A percentile compares a stretch with the other conserved stretches of the same genome.
These are phyloP conservation scores for Lunasporangiospora selenospora DNA, from an alignment of 192 early-diverging fungal genomes.

Conservation along the genomic window DNA sequence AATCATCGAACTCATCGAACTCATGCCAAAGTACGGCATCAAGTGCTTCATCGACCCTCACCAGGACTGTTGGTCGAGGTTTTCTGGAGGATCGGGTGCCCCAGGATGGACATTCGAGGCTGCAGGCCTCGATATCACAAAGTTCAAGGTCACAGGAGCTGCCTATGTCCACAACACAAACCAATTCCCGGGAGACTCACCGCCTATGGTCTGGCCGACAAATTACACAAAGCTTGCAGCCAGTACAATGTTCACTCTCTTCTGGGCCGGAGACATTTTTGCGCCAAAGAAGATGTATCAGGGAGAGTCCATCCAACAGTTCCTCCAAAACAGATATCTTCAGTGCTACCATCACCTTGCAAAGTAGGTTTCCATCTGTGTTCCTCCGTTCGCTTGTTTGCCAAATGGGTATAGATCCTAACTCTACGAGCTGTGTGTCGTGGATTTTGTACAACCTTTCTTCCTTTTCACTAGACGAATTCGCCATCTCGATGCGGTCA, in stretches of 20 bases:
- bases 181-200: slow-evolving; percentile 52
- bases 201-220: slow-evolving; percentile 82
- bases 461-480: slow-evolving; percentile 58
- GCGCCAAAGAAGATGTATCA: slow-evolving; percentile 71
- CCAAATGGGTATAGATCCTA: background rate
- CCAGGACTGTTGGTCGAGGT: slow-evolving; percentile 84
- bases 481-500: slow-evolving; percentile 64
- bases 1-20: slow-evolving; percentile 64
- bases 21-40: slow-evolving; percentile 77
- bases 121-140: slow-evolving; percentile 73
- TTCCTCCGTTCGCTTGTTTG: background rate
- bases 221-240: slow-evolving; percentile 87
- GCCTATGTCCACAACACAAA: slow-evolving; percentile 81
- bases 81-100: slow-evolving; percentile 83
- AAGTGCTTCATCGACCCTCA: slow-evolving; percentile 90
- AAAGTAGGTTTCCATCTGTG: slow-evolving; percentile 33
- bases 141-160: slow-evolving; percentile 79
- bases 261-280: slow-evolving; percentile 80
- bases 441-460: slow-evolving; percentile 1
- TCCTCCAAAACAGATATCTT: slow-evolving; percentile 72
- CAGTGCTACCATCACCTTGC: slow-evolving; percentile 75
- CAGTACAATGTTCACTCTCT: slow-evolving; percentile 86
- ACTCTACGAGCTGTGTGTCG: background rate
- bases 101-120: slow-evolving; percentile 90
- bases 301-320: slow-evolving; percentile 70